Base-by-base conservation (phyloP, 2,329 filamentous ascomycete genomes). In the Dryadomyces sulphureus region DNA sequence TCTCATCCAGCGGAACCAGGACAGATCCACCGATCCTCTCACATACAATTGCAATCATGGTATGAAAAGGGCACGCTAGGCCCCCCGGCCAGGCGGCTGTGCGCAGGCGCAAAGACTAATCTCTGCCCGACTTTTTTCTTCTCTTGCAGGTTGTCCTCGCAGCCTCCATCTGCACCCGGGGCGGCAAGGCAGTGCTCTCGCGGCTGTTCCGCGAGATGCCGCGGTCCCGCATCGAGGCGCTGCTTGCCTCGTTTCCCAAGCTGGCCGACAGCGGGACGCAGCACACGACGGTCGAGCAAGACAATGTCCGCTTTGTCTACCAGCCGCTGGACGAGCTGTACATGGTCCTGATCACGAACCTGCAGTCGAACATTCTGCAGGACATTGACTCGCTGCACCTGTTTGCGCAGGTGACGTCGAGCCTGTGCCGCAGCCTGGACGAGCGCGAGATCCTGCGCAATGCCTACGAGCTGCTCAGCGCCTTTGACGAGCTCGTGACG, bases 231-330 rank as follows among this genome's bases (percentile, higher is more conserved):
- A 89, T 98, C 60, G 93, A 98, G 72, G 92, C 85, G 47, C 79
- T 98, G 48, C 82, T 98, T 48, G 92, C 93, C 53, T 94, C 90
- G 9, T 95, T 98, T 62, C 93, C 92, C 47, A 98, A 98, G 69
- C 84, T 96, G 48, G 89, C 92, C 59, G 89, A 95, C 65, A 88
- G 85, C 52, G 85, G 89, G 50, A 95, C 88, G 45, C 92, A 98
- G 66, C 92, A 98, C 66, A 98, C 92, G 24, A 98, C 86, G 6
- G 89, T 96, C 58, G 92, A 98, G 67, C 89, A 96, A 67, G 93
- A 98, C 70, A 96, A 94, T 70, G 92, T 98, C 60, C 90, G 92
- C 69, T 98, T 95, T 62, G 92, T 98, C 49, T 98, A 98, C 72
- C 92, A 98, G 65, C 93, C 92, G 50, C 76, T 98, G 53, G 93